phyloP scores from a whole-genome alignment of 2,329 filamentous ascomycete species.

The Ophiocordyceps camponoti-floridani region DNA sequence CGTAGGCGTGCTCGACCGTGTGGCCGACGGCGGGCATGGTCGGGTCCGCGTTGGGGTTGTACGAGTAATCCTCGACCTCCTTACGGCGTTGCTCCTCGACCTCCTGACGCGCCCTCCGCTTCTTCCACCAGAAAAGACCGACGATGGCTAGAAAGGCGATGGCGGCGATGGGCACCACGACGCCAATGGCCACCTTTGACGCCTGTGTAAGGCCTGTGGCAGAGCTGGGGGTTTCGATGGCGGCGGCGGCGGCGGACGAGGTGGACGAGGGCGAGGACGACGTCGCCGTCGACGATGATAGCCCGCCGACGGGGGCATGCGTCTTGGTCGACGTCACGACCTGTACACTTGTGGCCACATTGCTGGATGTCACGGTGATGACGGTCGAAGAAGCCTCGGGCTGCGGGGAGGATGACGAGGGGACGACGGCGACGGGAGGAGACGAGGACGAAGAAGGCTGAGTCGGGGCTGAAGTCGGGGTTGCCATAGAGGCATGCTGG shows the following conservation, averaged over 20 bases:
- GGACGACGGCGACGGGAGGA: neutral
- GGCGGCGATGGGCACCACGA: slow-evolving; percentile 81
- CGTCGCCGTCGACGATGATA: slow-evolving; percentile 4
- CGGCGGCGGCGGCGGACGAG: slow-evolving; percentile 4
- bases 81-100: slow-evolving; percentile 80
- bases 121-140: slow-evolving; percentile 73
- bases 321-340: slow-evolving; percentile 11
- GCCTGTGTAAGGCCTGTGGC: slow-evolving; percentile 32
- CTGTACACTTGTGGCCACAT: slow-evolving; percentile 4
- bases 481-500: neutral
- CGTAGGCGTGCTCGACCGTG: slow-evolving; percentile 37
- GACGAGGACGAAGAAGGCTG: neutral
- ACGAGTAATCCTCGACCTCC: slow-evolving; percentile 93
- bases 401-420: neutral
- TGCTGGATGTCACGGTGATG: slow-evolving; percentile 9
- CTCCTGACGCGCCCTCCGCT: slow-evolving; percentile 67
- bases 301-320: slow-evolving; percentile 2
- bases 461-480: neutral
- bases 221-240: neutral
- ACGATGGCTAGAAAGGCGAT: slow-evolving; percentile 65
- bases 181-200: slow-evolving; percentile 75
- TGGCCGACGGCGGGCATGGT: slow-evolving; percentile 43
- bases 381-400: slow-evolving; percentile 4
- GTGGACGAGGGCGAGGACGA: slow-evolving; percentile 12
- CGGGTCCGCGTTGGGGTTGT: slow-evolving; percentile 93